These are phyloP conservation scores for Geranium brycei DNA, from an alignment of 345 rosid species.

Conservation along the genomic window DNA sequence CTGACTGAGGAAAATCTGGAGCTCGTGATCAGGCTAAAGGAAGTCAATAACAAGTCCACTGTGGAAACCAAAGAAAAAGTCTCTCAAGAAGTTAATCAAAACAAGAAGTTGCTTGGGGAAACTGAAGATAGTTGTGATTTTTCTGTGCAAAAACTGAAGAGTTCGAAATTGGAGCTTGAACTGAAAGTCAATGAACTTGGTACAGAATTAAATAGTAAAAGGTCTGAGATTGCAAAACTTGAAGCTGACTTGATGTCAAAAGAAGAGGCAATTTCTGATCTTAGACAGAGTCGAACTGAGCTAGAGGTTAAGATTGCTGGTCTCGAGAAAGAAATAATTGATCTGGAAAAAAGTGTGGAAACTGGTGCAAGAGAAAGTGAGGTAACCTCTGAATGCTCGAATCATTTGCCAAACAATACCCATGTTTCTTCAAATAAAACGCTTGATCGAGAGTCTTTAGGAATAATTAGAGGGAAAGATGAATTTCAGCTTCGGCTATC, in stretches of 20 bases:
- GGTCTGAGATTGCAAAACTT: constrained; percentile 19
- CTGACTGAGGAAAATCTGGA: constrained; percentile 53
- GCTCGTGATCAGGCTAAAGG: constrained; percentile 34
- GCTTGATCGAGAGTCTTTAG: constrained; percentile 30
- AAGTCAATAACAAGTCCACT: constrained; percentile 12
- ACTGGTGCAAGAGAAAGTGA: constrained; percentile 20
- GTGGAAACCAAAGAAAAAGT: constrained; percentile 2
- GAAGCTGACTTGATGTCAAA: constrained; percentile 22
- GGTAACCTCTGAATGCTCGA: constrained; percentile 24
- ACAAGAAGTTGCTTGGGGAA: constrained; percentile 20
- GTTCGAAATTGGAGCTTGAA: constrained; percentile 21
- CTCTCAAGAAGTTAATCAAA: constrained; percentile 21
- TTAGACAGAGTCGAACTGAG: constrained; percentile 12
- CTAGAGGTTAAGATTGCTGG: constrained; percentile 20
- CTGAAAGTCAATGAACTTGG: constrained; percentile 18
- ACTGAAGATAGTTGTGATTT: constrained; percentile 16
- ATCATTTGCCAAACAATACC: constrained; percentile 28
- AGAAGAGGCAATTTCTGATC: constrained; percentile 26
- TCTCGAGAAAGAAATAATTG: constrained; percentile 24
- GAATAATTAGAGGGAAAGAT: constrained; percentile 18
- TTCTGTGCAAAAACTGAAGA: constrained; percentile 21
- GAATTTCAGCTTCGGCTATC: constrained; percentile 21
- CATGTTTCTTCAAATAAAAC: constrained; percentile 27
- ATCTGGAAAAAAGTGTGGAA: constrained; percentile 25
- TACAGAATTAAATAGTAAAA: constrained; percentile 13